Base-by-base conservation (phyloP, 495 filamentous ascomycete species). In the Neurospora africana region DNA sequence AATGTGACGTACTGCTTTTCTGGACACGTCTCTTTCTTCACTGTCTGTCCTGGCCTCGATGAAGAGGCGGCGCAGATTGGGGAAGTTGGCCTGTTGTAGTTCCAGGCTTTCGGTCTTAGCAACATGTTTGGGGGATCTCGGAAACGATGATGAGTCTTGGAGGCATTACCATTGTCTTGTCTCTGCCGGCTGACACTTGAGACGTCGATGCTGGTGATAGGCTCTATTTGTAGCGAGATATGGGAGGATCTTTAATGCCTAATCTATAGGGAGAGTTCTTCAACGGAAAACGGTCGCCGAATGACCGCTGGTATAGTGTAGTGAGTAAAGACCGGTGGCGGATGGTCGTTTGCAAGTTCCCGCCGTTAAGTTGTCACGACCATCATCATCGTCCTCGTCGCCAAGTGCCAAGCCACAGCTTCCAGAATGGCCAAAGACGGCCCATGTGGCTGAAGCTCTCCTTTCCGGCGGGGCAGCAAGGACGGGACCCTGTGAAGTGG, bases 41-140 rank as follows among this genome's bases (percentile, higher is more conserved):
- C 91, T 90, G 74, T 98, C 96, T 5, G 93, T 93, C 70, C 95
- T 86, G 13, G 96, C 93, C 82, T 97, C 94, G 69, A 98, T 96
- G 81, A 99, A 98, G 69, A 99, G 90, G 35, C 95, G 94, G 61
- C 95, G 91, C 43, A 99, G 87, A 80, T 99, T 99, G 53, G 95
- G 95, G 68, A 99, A 90, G 81, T 91, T 95, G 74, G 91, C 92
- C 93, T 92, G 74, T 30, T 70, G 13, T 36, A 10, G 15, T 37
- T 58, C 23, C 68, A 53, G 68, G 23, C 7, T 44, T 36, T 27
- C 58, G 17, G 6, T 47, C 7, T 15, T 13, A 13, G 2, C 5
- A 44, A 61, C 13, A 27, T 19, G 2, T 17, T 27, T 21, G 5
- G 40, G 21, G 21, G 5, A 61, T 61, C 6, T 61, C 44, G 10